Evolutionary conservation across 2,329 filamentous ascomycete genomes (phyloP), one percentile per base, ranked within the genome.

Genomic region (Tetracladium maxilliforme): DNA sequence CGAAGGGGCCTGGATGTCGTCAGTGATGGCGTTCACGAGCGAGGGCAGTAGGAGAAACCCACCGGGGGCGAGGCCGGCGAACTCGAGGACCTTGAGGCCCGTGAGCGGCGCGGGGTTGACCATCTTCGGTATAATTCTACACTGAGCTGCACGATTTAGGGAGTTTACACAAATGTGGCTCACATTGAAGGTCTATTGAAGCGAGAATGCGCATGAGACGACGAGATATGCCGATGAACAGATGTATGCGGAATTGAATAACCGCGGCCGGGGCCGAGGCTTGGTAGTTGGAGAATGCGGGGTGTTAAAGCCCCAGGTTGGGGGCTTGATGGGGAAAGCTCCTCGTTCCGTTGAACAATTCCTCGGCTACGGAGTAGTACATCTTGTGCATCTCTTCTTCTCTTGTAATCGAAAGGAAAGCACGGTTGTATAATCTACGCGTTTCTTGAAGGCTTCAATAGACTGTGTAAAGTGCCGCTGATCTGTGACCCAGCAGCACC

Each of bases 1-100:
- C 78, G 48, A 90, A 94, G 21, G 86, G 86, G 14, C 78, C 84
- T 86, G 35, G 18, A 16, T 19, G 20, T 28, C 12, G 9, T 24
- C 19, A 17, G 22, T 18, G 11, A 28, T 28, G 22, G n/a, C 14
- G 17, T 24, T 13, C 14, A 25, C 24, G 12, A 19, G 10, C 14
- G 26, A 22, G 4, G 11, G 6, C 5, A n/a, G n/a, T 4, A 5
- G 13, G 20, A 16, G 7, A 11, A 25, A 28, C 28, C 21, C 54
- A 61, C 63, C 64, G 39, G 64, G 64, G 24, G 64, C 64, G 16
- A 78, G 51, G 15, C 71, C 71, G 14, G 67, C 71, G 36, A 78
- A 66, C 43, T 78, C 72, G 19, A 78, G 56, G 16, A 76, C 71
- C n/a, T 62, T 58, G 28, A 74, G 47, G 34, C 66, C 68, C 9